Evolutionary conservation across 768 basidiomycete genomes (phyloP).

Genomic region (Serendipita sp.): DNA sequence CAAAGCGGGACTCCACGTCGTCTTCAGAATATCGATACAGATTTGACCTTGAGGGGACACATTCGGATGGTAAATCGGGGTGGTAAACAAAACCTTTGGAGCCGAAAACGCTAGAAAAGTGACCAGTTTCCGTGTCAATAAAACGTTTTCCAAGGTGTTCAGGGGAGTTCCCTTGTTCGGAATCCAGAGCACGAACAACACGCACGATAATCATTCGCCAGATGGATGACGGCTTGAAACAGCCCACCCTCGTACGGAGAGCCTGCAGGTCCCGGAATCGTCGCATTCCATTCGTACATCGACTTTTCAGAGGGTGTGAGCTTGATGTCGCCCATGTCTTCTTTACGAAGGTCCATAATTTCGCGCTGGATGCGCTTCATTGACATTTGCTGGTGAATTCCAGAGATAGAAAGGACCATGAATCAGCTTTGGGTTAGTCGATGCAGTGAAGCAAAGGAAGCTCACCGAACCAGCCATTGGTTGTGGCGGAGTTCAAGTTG

Average conservation of each 20-base stretch:
- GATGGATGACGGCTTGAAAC: constrained; percentile 49
- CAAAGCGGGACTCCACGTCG: constrained; percentile 87
- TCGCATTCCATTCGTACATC: constrained; percentile 60
- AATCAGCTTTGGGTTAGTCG: not conserved
- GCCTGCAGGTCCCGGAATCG: constrained; percentile 69
- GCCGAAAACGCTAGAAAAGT: constrained; percentile 3
- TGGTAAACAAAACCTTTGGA: not conserved
- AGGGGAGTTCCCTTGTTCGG: not conserved
- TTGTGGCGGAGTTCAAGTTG: not conserved
- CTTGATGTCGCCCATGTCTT: constrained; percentile 60
- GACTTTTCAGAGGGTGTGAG: constrained; percentile 45
- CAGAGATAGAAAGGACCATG: no score
- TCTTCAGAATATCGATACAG: constrained; percentile 84
- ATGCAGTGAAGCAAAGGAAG: not conserved
- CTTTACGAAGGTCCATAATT: constrained; percentile 64
- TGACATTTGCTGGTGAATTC: constrained; percentile 32
- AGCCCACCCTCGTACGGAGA: constrained; percentile 66
- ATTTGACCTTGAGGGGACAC: constrained; percentile 26
- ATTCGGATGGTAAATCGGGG: constrained; percentile 52
- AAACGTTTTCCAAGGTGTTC: constrained; percentile 58
- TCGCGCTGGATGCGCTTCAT: constrained; percentile 75
- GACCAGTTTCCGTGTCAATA: not conserved
- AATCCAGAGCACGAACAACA: constrained; percentile 10
- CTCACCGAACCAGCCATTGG: constrained; percentile 4
- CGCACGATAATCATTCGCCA: constrained; percentile 72